Conservation (phyloP, 371 early-diverging fungal genomes). For the Conidiobolus incongruus region DNA sequence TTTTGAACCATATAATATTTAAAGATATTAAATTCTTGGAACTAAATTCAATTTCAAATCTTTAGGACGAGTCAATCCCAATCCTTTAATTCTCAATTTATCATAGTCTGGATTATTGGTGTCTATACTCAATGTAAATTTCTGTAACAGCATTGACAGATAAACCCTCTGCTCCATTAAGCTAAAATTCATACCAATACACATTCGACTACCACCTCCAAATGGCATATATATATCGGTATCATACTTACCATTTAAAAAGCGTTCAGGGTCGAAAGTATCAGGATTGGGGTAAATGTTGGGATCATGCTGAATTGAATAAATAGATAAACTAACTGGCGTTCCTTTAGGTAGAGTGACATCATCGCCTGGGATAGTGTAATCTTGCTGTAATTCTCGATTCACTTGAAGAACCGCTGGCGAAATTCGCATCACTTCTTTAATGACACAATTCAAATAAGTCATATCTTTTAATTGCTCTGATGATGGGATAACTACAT, state of each 20-base stretch:
- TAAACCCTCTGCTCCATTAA: slow-evolving; percentile 3
- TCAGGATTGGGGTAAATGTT: slow-evolving; percentile 15
- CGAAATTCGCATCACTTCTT: neutral
- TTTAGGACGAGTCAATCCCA: too few relatives aligned
- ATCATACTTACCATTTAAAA: slow-evolving; percentile 5
- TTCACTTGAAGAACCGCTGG: neutral
- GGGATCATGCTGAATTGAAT: slow-evolving; percentile 8
- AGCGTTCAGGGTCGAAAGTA: slow-evolving; percentile 21
- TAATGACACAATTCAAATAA: neutral
- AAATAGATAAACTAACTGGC: neutral
- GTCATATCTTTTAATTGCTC: neutral
- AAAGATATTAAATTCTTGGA: too few relatives aligned
- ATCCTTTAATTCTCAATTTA: too few relatives aligned
- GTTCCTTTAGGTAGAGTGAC: neutral
- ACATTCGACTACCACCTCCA: slow-evolving; percentile 3
- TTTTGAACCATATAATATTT: too few relatives aligned
- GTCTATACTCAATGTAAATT: neutral
- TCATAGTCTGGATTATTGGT: too few relatives aligned
- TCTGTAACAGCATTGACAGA: neutral
- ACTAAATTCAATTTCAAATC: too few relatives aligned
- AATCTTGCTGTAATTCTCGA: too few relatives aligned
- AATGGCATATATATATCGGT: neutral
- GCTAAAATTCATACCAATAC: slow-evolving; percentile 6
- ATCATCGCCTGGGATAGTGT: too few relatives aligned
- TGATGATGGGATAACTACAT: neutral